These are phyloP conservation scores for Cunninghamia lanceolata DNA, from an alignment of 75 land plant genomes.

Conservation along the genomic window DNA sequence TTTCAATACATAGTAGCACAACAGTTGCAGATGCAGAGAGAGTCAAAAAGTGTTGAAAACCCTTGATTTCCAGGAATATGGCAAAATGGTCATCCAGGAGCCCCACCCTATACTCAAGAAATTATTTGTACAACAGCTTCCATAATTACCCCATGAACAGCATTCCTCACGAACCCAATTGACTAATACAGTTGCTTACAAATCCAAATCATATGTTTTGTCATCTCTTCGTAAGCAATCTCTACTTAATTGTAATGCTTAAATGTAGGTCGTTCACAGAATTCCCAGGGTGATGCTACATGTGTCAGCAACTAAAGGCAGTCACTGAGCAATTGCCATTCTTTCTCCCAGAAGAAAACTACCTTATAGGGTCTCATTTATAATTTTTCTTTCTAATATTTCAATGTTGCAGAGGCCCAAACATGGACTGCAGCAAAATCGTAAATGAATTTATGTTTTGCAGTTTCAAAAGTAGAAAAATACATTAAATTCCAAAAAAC, in stretches of 20 bases:
- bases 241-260: background rate
- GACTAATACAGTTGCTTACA: background rate
- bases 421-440: background rate
- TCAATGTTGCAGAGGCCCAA: background rate
- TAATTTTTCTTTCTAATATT: background rate
- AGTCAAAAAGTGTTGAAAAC: background rate
- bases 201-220: background rate
- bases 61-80: background rate
- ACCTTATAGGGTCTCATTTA: background rate
- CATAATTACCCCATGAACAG: background rate
- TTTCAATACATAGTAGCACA: background rate
- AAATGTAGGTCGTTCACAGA: background rate
- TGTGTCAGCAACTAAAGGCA: background rate
- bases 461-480: background rate
- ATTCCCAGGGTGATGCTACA: background rate
- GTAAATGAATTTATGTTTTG: background rate
- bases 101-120: background rate
- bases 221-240: background rate
- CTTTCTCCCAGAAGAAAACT: background rate
- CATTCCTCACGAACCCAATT: background rate
- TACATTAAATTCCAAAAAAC: background rate
- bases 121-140: background rate
- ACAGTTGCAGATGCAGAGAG: background rate
- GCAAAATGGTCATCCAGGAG: background rate
- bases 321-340: background rate